Evolutionary conservation across 2,329 filamentous ascomycete species (phyloP), one percentile per base, ranked within the genome.

Genomic region (Ilyonectria sp.): DNA sequence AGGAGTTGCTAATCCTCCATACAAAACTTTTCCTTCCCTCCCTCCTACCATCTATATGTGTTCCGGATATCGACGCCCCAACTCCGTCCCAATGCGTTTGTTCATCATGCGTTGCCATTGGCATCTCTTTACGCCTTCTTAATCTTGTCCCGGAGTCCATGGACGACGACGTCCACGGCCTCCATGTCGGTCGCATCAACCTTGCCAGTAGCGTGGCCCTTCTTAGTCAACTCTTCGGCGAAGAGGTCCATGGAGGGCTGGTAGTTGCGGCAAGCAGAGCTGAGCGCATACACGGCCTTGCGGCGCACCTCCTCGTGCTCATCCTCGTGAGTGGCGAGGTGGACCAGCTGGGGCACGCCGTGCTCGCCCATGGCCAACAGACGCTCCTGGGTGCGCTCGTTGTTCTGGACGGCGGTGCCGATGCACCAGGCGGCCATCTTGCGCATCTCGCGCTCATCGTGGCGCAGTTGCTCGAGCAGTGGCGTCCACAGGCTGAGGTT

Each of bases 341-440:
- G 84, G 9, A 94, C 90, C 23, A 99, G 86, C 35, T 82, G 87
- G 43, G 91, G 88, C 33, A 98, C 84, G 3, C 91, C 94, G 35
- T 61, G 59, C 23, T 66, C 63, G 29, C 92, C 93, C 69, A 86
- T 81, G 40, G 85, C 86, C 29, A 89, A 72, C 61, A 90, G 80
- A 58, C 89, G 89, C 83, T 96, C 93, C 83, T 99, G 96, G 57
- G 90, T 91, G 79, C 92, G 92, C 74, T 89, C 87, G 81, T 99
- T 98, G 84, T 99, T 99, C 86, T 98, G 95, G 67, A 99, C 96
- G 10, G 96, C 95, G 6, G 95, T 98, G 57, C 94, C 94, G 65
- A 96, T 85, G 83, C 94, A 98, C 93, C 94, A 97, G n/a, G 94
- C 94, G 3, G 95, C 95, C 89, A 94, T 94, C 75, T 86, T 90